Evolutionary conservation across 139 green algal genomes (phyloP), one percentile per base, ranked within the genome.

Genomic region (Volvox reticuliferus): DNA sequence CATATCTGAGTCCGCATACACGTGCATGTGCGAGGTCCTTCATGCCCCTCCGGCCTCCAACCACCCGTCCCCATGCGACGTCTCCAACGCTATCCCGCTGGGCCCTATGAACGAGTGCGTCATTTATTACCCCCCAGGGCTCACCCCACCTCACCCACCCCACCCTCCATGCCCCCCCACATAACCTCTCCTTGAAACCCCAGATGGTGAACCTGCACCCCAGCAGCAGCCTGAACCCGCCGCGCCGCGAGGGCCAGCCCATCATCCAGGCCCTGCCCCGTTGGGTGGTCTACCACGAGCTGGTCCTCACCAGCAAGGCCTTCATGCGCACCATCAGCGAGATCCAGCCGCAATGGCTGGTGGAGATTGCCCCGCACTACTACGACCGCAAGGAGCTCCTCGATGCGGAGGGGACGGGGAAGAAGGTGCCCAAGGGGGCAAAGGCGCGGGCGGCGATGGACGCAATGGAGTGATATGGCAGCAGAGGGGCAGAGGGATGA

Each of bases 311-410:
- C 17, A 97, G 90, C 93, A 99, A 99, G 94, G 97, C 99, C 95
- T 99, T 98, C 95, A 99, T 99, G 97, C 95, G 98, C 50, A 96
- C 93, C 26, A 95, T 99, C 55, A 96, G 89, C 1, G 98, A 99
- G 95, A 99, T 99, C 82, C 98, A 98, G 93, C 95, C 97, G 1
- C 96, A 98, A 24, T 99, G 98, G 98, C 94, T 99, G 61, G 93
- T 99, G 55, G 98, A 99, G 93, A 97, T 99, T 17, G 98, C 98
- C 32, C 98, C 98, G 28, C 98, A 99, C 94, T 99, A 98, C 93
- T 99, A 99, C 96, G 93, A 89, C 85, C 90, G 94, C 61, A 98
- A 96, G 89, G 95, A 97, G 81, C 94, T 98, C 20, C 86, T 94
- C 62, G 78, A 84, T 19, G 92, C 95, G 32, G 92, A 84, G 33